phyloP scores from a whole-genome alignment of 75 land plant species.

The Azolla pinnata region DNA sequence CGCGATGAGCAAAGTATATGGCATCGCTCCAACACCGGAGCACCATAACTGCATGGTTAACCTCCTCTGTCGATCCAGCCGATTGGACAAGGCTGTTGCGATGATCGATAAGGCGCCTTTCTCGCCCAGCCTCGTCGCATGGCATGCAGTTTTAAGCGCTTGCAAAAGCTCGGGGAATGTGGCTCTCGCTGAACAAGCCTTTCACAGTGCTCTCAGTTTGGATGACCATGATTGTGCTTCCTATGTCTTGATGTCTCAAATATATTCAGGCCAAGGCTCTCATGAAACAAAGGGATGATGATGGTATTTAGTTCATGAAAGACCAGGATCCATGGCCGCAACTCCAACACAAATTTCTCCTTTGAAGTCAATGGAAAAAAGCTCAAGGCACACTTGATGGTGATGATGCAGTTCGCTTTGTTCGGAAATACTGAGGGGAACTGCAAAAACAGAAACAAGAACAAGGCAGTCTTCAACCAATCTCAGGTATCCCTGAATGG shows the following conservation, averaged over 20 bases:
- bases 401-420: no score
- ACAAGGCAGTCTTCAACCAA: no score
- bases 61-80: not conserved
- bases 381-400: no score
- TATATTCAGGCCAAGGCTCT: not conserved
- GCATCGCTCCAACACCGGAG: conserved; percentile 16
- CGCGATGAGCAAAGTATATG: conserved; percentile 14
- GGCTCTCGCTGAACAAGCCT: not conserved
- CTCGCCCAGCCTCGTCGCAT: not conserved
- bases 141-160: not conserved
- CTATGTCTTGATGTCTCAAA: not conserved
- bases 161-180: not conserved
- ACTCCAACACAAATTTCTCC: no score
- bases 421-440: no score
- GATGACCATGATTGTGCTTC: not conserved
- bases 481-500: no score
- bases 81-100: not conserved
- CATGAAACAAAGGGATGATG: no score
- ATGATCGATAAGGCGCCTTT: not conserved
- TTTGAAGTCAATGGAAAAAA: no score
- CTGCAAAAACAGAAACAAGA: no score
- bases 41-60: conserved; percentile 3
- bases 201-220: not conserved
- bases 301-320: no score
- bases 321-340: no score